Evolutionary conservation across 768 basidiomycete species (phyloP).

Genomic region (Rhodotorula kratochvilovae): DNA sequence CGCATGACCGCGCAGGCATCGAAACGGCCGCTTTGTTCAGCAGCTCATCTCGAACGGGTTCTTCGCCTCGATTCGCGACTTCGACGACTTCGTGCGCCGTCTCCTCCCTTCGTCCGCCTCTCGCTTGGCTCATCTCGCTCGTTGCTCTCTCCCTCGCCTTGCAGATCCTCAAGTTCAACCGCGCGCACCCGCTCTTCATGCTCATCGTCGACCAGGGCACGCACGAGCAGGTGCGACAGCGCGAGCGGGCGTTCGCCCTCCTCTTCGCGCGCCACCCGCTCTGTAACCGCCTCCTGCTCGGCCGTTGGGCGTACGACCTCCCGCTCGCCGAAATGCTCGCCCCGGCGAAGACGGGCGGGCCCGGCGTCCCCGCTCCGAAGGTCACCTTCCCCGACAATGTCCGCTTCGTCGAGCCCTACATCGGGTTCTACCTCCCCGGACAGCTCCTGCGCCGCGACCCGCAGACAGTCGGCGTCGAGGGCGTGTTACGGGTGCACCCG

Average conservation of each 20-base stretch:
- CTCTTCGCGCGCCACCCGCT: neutral
- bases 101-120: neutral
- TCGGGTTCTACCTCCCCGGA: neutral
- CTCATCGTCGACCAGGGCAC: neutral
- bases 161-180: neutral
- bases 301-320: constrained; percentile 20
- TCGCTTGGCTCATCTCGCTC: no score
- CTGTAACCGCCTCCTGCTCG: neutral
- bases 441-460: neutral
- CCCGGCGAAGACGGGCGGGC: neutral
- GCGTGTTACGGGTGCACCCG: neutral
- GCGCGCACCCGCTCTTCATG: constrained; percentile 7
- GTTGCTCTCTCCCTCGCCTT: no score
- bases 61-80: neutral
- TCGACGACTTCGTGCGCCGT: constrained; percentile 7
- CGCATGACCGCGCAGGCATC: neutral
- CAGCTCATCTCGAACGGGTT: neutral
- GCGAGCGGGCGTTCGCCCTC: neutral
- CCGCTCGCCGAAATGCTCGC: constrained; percentile 5
- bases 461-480: neutral
- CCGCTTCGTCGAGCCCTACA: constrained; percentile 15
- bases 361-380: no score
- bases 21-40: neutral
- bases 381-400: neutral
- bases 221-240: neutral